Evolutionary conservation across 768 basidiomycete genomes (phyloP).

Genomic region (Rhodocollybia butyracea): DNA sequence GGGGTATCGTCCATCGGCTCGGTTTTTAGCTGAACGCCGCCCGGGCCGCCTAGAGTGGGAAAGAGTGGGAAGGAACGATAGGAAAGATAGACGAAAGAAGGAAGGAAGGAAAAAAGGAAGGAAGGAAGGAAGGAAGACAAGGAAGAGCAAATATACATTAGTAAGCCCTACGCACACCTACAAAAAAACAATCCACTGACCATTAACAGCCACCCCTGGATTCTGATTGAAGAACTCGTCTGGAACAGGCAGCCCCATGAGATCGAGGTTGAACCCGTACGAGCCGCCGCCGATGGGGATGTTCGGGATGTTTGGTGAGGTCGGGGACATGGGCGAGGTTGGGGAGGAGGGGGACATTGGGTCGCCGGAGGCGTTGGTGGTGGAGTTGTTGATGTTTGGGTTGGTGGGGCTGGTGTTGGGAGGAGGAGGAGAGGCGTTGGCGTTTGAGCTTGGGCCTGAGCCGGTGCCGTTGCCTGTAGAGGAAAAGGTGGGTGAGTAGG

Average conservation of each 20-base stretch:
- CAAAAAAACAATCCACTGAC: no score
- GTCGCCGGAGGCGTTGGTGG: background rate
- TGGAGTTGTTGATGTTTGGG: background rate
- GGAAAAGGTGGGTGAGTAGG: background rate
- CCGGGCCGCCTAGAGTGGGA: no score
- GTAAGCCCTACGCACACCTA: no score
- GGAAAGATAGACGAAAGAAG: no score
- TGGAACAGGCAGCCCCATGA: constrained; percentile 4
- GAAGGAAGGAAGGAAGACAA: no score
- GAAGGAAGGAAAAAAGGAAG: no score
- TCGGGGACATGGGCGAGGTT: background rate
- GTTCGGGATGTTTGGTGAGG: background rate
- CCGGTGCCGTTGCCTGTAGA: background rate
- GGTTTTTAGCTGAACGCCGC: background rate
- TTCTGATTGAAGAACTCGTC: constrained; percentile 1
- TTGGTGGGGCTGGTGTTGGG: background rate
- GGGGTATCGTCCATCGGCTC: constrained; percentile 1
- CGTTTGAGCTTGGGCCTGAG: no score
- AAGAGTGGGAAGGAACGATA: no score
- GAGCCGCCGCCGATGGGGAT: background rate
- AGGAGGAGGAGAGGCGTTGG: background rate
- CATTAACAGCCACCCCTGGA: background rate
- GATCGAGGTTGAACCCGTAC: constrained; percentile 1
- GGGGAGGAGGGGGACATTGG: background rate
- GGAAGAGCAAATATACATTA: no score